These are phyloP conservation scores for Saturnispora hagleri DNA, from an alignment of 805 yeast species.

Conservation along the genomic window DNA sequence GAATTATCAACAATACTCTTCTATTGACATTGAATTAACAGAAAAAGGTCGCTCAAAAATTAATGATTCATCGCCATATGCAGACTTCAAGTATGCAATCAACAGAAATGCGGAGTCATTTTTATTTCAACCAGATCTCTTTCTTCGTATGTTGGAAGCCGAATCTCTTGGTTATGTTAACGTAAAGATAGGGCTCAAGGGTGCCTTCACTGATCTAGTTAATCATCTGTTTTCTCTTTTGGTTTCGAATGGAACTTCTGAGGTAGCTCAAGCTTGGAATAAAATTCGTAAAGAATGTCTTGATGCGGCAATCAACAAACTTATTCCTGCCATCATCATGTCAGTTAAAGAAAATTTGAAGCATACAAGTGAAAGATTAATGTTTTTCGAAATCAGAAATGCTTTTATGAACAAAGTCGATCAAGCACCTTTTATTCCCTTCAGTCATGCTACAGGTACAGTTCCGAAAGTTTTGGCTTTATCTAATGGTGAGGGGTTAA, in stretches of 20 bases:
- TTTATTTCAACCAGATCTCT: constrained; percentile 65
- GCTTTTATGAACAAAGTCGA: constrained; percentile 64
- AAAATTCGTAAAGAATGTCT: constrained; percentile 59
- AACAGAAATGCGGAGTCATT: constrained; percentile 74
- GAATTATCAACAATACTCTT: constrained; percentile 54
- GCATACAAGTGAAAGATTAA: constrained; percentile 60
- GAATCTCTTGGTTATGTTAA: constrained; percentile 68
- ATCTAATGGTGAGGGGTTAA: constrained; percentile 80
- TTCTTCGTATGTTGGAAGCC: constrained; percentile 85
- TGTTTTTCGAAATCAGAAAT: constrained; percentile 62
- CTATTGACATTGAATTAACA: constrained; percentile 66
- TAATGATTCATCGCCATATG: constrained; percentile 70
- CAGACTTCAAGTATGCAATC: constrained; percentile 84
- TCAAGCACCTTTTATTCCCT: constrained; percentile 90
- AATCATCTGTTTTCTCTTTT: constrained; percentile 46
- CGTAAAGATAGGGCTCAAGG: constrained; percentile 50
- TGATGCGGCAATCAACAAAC: constrained; percentile 54
- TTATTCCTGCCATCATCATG: constrained; percentile 57
- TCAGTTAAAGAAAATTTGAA: constrained; percentile 79
- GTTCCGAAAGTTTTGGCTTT: constrained; percentile 76
- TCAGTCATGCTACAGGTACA: constrained; percentile 68
- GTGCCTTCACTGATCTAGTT: constrained; percentile 32
- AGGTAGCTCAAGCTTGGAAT: constrained; percentile 74
- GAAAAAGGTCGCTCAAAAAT: constrained; percentile 76
- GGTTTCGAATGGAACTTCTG: constrained; percentile 72